Evolutionary conservation across 257 asterid species (phyloP).

Genomic region (Salvia miltiorrhiza): DNA sequence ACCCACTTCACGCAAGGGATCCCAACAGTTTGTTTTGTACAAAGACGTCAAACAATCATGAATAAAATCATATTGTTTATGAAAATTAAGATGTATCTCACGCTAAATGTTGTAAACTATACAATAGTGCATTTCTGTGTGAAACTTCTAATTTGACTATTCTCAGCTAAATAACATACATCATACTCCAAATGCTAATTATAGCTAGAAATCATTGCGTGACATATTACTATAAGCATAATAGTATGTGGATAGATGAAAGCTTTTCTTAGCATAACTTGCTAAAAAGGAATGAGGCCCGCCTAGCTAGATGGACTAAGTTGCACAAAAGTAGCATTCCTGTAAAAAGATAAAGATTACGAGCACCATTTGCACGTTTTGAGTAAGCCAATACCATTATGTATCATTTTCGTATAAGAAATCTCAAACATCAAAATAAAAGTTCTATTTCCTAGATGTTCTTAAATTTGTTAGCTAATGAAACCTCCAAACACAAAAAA

Average conservation of each 20-base stretch:
- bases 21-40: constrained; percentile 34
- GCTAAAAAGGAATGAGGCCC: not conserved
- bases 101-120: not conserved
- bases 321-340: not conserved
- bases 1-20: constrained; percentile 36
- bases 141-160: not conserved
- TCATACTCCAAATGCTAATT: constrained; percentile 7
- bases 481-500: not conserved
- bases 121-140: constrained; percentile 8
- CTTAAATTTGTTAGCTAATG: not conserved
- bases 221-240: not conserved
- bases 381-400: no score
- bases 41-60: constrained; percentile 14
- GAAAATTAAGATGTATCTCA: constrained; percentile 1
- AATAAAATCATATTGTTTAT: not conserved
- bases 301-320: not conserved
- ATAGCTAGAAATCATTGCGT: not conserved
- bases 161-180: constrained; percentile 5
- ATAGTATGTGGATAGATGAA: not conserved
- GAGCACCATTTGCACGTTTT: no score
- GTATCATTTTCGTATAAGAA: not conserved
- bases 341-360: not conserved
- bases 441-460: not conserved
- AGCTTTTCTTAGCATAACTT: not conserved
- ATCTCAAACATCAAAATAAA: not conserved